phyloP scores from a whole-genome alignment of 2,329 filamentous ascomycete genomes.

The Davidsoniella eucalypti region DNA sequence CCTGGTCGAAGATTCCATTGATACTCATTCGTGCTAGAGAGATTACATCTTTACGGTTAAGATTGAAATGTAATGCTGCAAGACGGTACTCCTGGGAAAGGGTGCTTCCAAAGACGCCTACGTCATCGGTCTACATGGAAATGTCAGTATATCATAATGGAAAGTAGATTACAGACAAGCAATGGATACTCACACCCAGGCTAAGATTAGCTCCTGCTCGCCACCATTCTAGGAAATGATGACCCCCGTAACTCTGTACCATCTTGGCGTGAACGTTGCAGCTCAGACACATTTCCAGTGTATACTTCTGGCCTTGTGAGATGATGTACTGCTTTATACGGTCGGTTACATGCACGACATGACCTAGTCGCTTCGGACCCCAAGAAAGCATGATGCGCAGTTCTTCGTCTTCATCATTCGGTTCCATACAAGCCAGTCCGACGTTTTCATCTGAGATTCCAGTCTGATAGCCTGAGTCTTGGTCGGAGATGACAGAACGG shows the following conservation, averaged over 20 bases:
- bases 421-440: conserved; percentile 17
- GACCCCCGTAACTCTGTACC: conserved; percentile 47
- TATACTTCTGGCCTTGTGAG: conserved; percentile 30
- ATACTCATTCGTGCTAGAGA: conserved; percentile 43
- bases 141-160: not conserved
- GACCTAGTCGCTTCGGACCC: conserved; percentile 52
- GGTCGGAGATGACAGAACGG: not conserved
- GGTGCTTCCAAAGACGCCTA: conserved; percentile 63
- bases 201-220: conserved; percentile 42
- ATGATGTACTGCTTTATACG: conserved; percentile 38
- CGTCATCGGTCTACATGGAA: conserved; percentile 54
- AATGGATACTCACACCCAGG: conserved; percentile 43
- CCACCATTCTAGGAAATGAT: conserved; percentile 66
- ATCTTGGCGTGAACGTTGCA: conserved; percentile 68
- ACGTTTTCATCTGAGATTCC: not conserved
- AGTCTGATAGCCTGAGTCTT: no score
- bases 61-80: conserved; percentile 51
- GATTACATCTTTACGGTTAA: conserved; percentile 31
- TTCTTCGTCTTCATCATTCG: conserved; percentile 41
- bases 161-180: not conserved
- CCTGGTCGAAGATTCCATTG: conserved; percentile 48
- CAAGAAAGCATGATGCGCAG: conserved; percentile 47
- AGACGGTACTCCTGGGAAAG: conserved; percentile 64
- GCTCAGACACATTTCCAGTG: conserved; percentile 61
- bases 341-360: conserved; percentile 60